A percentile compares a stretch with the other conserved stretches of the same genome.
Conservation (phyloP, 192 early-diverging fungal genomes). For the Backusella sp. region DNA sequence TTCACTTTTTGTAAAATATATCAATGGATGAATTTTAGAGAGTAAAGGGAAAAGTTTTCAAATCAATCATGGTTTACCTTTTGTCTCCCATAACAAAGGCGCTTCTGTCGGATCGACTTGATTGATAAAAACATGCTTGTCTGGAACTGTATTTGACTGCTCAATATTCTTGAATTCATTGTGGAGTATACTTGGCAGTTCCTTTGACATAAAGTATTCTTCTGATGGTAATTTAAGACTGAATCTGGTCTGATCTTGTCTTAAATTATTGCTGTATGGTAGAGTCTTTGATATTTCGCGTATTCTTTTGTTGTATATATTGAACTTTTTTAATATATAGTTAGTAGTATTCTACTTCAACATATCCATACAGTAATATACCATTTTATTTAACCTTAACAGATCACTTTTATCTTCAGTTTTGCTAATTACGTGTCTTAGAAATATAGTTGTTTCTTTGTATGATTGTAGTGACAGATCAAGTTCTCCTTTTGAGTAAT, state of each 20-base stretch:
- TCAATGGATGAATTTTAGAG: not conserved
- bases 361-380: not conserved
- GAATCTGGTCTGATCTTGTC: not conserved
- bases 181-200: not conserved
- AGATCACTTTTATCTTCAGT: not conserved
- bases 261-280: not conserved
- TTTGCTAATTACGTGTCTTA: not conserved
- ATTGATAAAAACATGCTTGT: not conserved
- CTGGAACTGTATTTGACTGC: not conserved
- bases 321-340: not conserved
- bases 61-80: not conserved
- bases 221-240: not conserved
- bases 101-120: not conserved
- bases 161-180: not conserved
- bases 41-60: not conserved
- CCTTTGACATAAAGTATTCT: not conserved
- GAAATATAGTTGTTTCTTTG: not conserved
- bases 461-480: not conserved
- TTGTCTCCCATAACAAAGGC: not conserved
- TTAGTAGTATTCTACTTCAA: not conserved
- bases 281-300: not conserved
- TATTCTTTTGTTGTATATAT: conserved; percentile 1
- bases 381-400: not conserved
- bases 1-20: not conserved
- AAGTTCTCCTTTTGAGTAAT: not conserved